Percentiles rank a stretch among this genome's conserved stretches.
Conservation (phyloP, 345 rosid genomes). For the Microthlaspi erraticum region DNA sequence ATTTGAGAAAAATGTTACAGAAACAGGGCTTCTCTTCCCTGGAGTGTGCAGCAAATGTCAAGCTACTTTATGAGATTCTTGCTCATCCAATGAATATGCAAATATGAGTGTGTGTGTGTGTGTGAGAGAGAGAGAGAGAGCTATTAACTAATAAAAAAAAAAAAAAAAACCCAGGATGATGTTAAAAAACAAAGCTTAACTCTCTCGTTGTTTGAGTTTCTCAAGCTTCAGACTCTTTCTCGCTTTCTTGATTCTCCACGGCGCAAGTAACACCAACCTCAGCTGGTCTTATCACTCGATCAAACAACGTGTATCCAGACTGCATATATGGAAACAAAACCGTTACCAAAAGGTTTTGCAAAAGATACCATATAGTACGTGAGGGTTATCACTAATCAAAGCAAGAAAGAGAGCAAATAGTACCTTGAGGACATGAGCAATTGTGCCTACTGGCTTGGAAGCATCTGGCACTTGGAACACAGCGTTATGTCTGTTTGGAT, state of each 20-base stretch:
- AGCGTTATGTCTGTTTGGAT: constrained; percentile 91
- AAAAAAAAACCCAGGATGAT: constrained; percentile 13
- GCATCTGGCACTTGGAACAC: constrained; percentile 77
- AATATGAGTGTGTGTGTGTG: not conserved
- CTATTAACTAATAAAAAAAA: not conserved
- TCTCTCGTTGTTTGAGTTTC: constrained; percentile 23
- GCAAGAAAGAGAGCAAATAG: no score
- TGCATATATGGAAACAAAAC: constrained; percentile 44
- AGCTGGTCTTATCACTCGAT: constrained; percentile 89
- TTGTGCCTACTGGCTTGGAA: constrained; percentile 83
- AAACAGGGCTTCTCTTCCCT: constrained; percentile 31
- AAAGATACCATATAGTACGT: no score
- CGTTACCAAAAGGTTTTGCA: not conserved
- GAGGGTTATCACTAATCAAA: no score
- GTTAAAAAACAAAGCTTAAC: constrained; percentile 11
- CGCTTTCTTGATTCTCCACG: constrained; percentile 45
- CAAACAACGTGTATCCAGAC: constrained; percentile 79
- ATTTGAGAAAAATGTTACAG: constrained; percentile 26
- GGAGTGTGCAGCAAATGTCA: constrained; percentile 19
- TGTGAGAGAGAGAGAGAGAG: not conserved
- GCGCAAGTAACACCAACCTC: constrained; percentile 88
- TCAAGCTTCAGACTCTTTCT: constrained; percentile 51
- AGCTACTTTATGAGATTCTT: constrained; percentile 27
- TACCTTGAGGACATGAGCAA: constrained; percentile 90
- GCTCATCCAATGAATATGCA: constrained; percentile 34